phyloP scores from a whole-genome alignment of 2,329 filamentous ascomycete species.

The Phialocephala subalpina region DNA sequence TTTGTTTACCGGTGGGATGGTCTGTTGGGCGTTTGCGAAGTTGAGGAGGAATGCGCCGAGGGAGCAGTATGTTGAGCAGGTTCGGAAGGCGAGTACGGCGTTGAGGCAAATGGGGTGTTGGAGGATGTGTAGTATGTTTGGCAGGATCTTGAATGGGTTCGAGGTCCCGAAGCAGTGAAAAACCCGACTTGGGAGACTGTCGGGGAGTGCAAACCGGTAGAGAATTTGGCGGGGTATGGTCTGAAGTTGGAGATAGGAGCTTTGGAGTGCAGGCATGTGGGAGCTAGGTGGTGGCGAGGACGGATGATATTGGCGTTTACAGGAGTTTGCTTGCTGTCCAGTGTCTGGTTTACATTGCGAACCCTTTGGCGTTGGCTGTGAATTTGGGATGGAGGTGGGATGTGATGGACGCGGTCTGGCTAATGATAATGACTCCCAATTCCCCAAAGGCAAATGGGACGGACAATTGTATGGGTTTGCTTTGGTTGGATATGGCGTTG shows the following conservation, averaged over 20 bases:
- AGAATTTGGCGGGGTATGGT: neutral
- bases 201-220: neutral
- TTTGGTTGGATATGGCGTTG: neutral
- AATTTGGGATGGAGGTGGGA: too few species aligned
- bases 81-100: conserved; percentile 35
- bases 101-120: conserved; percentile 39
- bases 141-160: conserved; percentile 39
- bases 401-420: too few species aligned
- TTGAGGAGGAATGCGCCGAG: conserved; percentile 25
- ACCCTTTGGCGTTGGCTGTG: too few species aligned
- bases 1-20: conserved; percentile 40
- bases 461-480: neutral
- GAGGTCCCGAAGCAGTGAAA: conserved; percentile 22
- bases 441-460: conserved; percentile 4
- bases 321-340: too few species aligned
- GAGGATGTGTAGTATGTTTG: conserved; percentile 41
- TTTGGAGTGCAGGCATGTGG: too few species aligned
- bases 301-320: too few species aligned
- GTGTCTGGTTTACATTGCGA: too few species aligned
- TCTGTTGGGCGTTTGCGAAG: conserved; percentile 42
- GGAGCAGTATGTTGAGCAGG: conserved; percentile 31
- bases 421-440: too few species aligned
- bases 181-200: too few species aligned
- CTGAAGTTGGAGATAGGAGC: neutral
- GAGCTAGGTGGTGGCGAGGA: too few species aligned